A percentile compares a stretch with the other conserved stretches of the same genome.
phyloP scores from a whole-genome alignment of 1,139 yeast species.

The Hyphopichia wangnamkhiaoensis region DNA sequence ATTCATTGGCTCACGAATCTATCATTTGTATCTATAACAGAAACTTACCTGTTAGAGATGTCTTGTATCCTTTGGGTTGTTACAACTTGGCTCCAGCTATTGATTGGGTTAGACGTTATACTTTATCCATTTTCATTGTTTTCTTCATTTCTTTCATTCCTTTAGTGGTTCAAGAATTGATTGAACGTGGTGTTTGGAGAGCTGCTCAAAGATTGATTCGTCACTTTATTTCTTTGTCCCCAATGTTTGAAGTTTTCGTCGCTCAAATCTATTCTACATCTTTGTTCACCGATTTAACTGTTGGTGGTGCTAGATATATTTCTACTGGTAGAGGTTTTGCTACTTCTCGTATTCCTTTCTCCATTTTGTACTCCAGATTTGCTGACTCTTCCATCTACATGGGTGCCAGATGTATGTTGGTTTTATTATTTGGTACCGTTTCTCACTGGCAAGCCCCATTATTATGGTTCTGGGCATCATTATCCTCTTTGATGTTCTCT shows the following conservation, averaged over 20 bases:
- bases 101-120: conserved; percentile 97
- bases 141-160: conserved; percentile 98
- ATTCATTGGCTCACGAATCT: conserved; percentile 87
- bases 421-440: conserved; percentile 87
- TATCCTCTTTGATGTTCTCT: conserved; percentile 85
- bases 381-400: conserved; percentile 96
- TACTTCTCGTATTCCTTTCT: conserved; percentile 96
- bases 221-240: conserved; percentile 87
- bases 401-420: conserved; percentile 90
- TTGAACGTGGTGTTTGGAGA: conserved; percentile 97
- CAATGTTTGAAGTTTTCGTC: conserved; percentile 96
- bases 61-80: conserved; percentile 87
- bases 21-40: conserved; percentile 82
- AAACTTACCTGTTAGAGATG: conserved; percentile 84
- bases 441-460: conserved; percentile 97
- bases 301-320: conserved; percentile 99
- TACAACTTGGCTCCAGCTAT: conserved; percentile 87
- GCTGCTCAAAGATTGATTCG: conserved; percentile 89
- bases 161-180: conserved; percentile 91
- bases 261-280: conserved; percentile 97
- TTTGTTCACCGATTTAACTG: conserved; percentile 84
- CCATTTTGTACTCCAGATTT: conserved; percentile 92
- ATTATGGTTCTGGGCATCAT: conserved; percentile 98
- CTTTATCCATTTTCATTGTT: conserved; percentile 95
- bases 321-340: conserved; percentile 99